Evolutionary conservation across 805 yeast species (phyloP), one percentile per base, ranked within the genome.

Genomic region (Hanseniaspora lachancei): DNA sequence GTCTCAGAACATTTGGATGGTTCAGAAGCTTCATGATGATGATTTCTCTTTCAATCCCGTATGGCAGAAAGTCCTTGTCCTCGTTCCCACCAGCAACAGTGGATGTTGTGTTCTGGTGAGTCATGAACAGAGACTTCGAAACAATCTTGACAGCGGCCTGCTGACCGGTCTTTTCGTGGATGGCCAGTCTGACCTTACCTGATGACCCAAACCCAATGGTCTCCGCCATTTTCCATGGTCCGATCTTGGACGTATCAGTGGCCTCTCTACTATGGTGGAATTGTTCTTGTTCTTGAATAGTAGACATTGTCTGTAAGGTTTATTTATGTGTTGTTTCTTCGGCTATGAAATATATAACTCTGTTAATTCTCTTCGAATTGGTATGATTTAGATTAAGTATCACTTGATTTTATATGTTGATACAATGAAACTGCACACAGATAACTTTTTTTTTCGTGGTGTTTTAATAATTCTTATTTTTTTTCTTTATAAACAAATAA

Each of bases 131-230:
- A 34, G 89, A 76, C 64, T 93, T 93, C 34, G 97, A 95, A 13
- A 93, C 95, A 60, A 93, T 89, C 69, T 93, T 93, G 52, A 93
- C 95, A 1, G 98, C 98, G 3, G 98, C 97, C 57, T 88, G 77
- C 69, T 88, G 84, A 49, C 93, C 93, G 1, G 93, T 84, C 54
- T 78, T 77, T 44, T 81, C 77, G 67, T 93, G 95, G 62, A 88
- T 84, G 16, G 98, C 97, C 56, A 93, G 75, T 58, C 96, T 74
- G 18, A 93, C 98, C 59, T 97, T 78, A 24, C 98, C 97, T 1
- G 96, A 87, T 15, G 95, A 85, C n/a, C 98, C 98, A 58, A 95
- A 77, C 24, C 98, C 98, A 52, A 93, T 73, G 2, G 98, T 93
- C 61, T 91, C 78, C 32, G 97, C 97, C 39, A 93, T 73, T 66